Conservation (phyloP, 73 alveolate species). For the Paramecium pentaurelia region DNA sequence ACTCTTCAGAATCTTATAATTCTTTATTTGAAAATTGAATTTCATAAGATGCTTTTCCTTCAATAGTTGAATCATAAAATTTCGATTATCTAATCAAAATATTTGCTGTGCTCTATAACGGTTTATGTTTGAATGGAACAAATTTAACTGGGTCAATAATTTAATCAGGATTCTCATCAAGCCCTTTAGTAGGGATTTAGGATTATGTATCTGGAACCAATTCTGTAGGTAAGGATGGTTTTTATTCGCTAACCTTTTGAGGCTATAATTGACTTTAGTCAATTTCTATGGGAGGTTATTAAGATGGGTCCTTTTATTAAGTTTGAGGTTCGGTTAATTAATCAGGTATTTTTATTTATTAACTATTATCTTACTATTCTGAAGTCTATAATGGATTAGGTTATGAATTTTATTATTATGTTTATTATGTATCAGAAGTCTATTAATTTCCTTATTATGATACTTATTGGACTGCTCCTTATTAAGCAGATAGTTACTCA, state of each 20-base stretch:
- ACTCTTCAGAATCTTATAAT: slow-evolving; percentile 26
- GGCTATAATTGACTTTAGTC: background rate
- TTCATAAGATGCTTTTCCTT: background rate
- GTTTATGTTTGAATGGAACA: slow-evolving; percentile 18
- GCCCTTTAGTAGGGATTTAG: background rate
- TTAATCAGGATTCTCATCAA: slow-evolving; percentile 1
- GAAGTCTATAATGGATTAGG: background rate
- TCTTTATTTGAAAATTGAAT: background rate
- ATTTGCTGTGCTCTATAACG: background rate
- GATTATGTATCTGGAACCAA: background rate
- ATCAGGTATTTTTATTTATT: background rate
- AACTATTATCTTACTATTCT: background rate
- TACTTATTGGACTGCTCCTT: background rate
- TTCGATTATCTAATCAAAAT: background rate
- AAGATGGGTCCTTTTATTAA: background rate
- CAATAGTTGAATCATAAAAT: slow-evolving; percentile 6
- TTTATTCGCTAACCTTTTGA: background rate
- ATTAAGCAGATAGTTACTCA: background rate
- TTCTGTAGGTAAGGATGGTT: background rate
- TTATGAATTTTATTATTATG: background rate
- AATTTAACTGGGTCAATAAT: slow-evolving; percentile 7
- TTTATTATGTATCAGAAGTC: background rate
- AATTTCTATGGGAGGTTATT: background rate
- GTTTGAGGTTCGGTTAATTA: background rate
- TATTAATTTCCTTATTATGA: background rate